Evolutionary conservation across 306 rosid genomes (phyloP).

Genomic region (Medicago arabica): DNA sequence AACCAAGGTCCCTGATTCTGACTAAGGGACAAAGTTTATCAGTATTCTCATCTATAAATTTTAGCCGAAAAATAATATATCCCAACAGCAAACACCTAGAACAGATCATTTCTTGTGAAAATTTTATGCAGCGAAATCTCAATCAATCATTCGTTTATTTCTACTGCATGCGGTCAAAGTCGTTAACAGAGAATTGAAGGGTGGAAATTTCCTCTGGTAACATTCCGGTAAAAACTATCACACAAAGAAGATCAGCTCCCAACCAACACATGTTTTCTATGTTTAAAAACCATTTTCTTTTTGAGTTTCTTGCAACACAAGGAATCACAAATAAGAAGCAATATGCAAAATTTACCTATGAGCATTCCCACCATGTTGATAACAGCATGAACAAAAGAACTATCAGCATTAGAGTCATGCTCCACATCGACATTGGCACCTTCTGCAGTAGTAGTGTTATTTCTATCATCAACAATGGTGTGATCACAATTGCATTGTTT

Average conservation of each 20-base stretch:
- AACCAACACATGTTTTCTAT: too few species aligned
- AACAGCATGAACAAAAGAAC: slow-evolving; percentile 67
- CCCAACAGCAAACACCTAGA: neutral
- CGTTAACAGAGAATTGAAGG: too few species aligned
- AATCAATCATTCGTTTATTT: too few species aligned
- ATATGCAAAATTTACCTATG: slow-evolving; percentile 52
- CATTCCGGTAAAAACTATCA: too few species aligned
- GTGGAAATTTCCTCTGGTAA: too few species aligned
- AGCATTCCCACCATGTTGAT: slow-evolving; percentile 88
- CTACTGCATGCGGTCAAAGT: too few species aligned
- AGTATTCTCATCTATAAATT: too few species aligned
- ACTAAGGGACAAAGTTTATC: too few species aligned
- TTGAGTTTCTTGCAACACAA: slow-evolving; percentile 11
- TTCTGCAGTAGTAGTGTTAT: slow-evolving; percentile 3
- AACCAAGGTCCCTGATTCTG: neutral
- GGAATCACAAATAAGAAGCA: neutral
- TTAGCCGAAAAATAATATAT: too few species aligned
- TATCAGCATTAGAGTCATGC: slow-evolving; percentile 48
- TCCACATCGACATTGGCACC: neutral
- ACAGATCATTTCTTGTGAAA: too few species aligned
- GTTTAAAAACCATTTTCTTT: neutral
- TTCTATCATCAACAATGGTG: slow-evolving; percentile 14
- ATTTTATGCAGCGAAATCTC: too few species aligned
- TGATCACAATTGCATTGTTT: slow-evolving; percentile 46
- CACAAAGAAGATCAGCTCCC: too few species aligned